A percentile compares a stretch with the other conserved stretches of the same genome.
Evolutionary conservation across 73 alveolate species (phyloP).

Genomic region (Effrenium voratum): DNA sequence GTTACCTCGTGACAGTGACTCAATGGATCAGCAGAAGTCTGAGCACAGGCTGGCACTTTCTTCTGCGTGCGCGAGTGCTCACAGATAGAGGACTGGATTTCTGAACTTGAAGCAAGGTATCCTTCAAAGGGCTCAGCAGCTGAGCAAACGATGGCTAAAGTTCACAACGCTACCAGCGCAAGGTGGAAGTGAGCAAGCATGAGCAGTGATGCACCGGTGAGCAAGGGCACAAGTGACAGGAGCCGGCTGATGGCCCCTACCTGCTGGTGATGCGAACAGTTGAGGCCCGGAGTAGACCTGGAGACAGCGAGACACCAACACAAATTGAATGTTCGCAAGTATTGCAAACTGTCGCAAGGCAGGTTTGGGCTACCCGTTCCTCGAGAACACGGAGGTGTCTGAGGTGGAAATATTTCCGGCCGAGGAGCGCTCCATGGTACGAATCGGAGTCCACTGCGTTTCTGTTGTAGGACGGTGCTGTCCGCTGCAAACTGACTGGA

Average conservation of each 20-base stretch:
- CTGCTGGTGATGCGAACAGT: conserved; percentile 61
- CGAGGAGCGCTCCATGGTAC: not conserved
- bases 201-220: too few relatives aligned
- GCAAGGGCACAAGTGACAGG: too few relatives aligned
- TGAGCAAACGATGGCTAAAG: too few relatives aligned
- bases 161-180: too few relatives aligned
- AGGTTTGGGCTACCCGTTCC: conserved; percentile 70
- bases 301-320: too few relatives aligned
- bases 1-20: too few relatives aligned
- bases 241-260: conserved; percentile 67
- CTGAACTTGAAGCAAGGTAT: too few relatives aligned
- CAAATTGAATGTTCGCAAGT: not conserved
- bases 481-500: conserved; percentile 73
- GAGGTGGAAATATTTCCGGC: conserved; percentile 78
- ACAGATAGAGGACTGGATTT: conserved; percentile 50
- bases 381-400: conserved; percentile 64
- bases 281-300: too few relatives aligned
- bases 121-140: too few relatives aligned
- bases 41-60: conserved; percentile 19
- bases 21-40: too few relatives aligned
- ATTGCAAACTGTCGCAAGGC: not conserved
- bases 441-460: not conserved
- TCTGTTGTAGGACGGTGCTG: conserved; percentile 39
- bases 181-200: too few relatives aligned
- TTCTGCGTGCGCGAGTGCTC: conserved; percentile 68